Evolutionary conservation across 2,329 filamentous ascomycete species (phyloP).

Genomic region (Penicillium expansum): DNA sequence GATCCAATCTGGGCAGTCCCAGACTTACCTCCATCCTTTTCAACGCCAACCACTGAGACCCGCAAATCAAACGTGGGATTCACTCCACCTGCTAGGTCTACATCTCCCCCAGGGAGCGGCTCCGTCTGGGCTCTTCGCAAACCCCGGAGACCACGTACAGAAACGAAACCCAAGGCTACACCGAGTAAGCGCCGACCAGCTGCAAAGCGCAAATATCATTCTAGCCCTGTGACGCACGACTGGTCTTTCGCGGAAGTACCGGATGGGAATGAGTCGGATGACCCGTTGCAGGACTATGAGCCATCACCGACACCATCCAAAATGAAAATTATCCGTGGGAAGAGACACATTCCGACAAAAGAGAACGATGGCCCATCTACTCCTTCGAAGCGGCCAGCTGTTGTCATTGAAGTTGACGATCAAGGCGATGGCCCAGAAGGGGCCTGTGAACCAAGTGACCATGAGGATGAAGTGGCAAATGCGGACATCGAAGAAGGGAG

Average conservation of each 20-base stretch:
- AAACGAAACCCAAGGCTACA: constrained; percentile 22
- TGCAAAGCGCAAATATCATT: constrained; percentile 28
- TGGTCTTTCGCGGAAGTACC: constrained; percentile 38
- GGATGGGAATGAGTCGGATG: constrained; percentile 43
- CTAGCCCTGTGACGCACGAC: constrained; percentile 32
- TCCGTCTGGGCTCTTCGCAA: constrained; percentile 40
- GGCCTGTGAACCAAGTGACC: no score
- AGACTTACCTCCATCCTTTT: constrained; percentile 18
- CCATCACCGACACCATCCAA: constrained; percentile 32
- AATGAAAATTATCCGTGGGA: constrained; percentile 24
- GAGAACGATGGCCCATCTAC: background rate
- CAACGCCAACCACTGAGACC: constrained; percentile 18
- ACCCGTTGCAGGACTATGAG: constrained; percentile 40
- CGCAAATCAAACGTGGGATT: constrained; percentile 10
- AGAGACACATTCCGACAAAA: constrained; percentile 7
- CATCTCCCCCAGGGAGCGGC: constrained; percentile 35
- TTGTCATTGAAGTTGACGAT: background rate
- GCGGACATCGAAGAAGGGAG: background rate
- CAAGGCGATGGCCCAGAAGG: background rate
- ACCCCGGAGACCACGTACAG: constrained; percentile 26
- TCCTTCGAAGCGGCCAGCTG: background rate
- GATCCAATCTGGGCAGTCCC: constrained; percentile 24
- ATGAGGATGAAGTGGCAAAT: background rate
- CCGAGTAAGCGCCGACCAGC: constrained; percentile 16
- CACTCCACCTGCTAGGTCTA: constrained; percentile 16